Percentiles rank a stretch among this genome's conserved stretches.
Conservation (phyloP, 139 green algal genomes). For the Tetradesmus obliquus region DNA sequence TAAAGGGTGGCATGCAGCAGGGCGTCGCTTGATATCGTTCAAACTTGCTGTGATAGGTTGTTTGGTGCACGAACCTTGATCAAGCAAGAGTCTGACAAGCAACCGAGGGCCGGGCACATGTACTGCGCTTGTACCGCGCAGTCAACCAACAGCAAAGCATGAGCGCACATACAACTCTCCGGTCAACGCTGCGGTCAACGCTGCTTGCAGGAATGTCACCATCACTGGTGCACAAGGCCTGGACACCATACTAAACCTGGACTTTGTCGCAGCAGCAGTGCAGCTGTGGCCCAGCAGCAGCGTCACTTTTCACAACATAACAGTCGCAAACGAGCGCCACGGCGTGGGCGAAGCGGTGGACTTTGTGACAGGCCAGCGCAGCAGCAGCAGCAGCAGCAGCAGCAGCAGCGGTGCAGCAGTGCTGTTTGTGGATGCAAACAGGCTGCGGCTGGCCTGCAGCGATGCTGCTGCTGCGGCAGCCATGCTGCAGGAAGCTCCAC, state of each 20-base stretch:
- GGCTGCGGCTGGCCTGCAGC: background rate
- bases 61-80: too few species aligned
- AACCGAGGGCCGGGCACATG: too few species aligned
- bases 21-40: too few species aligned
- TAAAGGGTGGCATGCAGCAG: too few species aligned
- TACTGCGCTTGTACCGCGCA: background rate
- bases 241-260: background rate
- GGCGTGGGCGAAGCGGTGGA: background rate
- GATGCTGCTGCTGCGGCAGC: background rate
- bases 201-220: constrained; percentile 26
- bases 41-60: too few species aligned
- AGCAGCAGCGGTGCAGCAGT: background rate
- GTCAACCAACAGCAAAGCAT: background rate
- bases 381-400: background rate
- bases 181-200: background rate
- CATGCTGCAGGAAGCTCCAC: background rate
- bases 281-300: background rate
- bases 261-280: background rate
- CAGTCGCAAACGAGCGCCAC: background rate
- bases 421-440: background rate
- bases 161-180: background rate
- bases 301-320: background rate
- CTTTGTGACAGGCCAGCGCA: background rate
- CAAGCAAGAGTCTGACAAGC: too few species aligned
- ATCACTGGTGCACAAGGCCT: constrained; percentile 7